These are phyloP conservation scores for Russula sp. DNA, from an alignment of 768 basidiomycete species.

Conservation along the genomic window DNA sequence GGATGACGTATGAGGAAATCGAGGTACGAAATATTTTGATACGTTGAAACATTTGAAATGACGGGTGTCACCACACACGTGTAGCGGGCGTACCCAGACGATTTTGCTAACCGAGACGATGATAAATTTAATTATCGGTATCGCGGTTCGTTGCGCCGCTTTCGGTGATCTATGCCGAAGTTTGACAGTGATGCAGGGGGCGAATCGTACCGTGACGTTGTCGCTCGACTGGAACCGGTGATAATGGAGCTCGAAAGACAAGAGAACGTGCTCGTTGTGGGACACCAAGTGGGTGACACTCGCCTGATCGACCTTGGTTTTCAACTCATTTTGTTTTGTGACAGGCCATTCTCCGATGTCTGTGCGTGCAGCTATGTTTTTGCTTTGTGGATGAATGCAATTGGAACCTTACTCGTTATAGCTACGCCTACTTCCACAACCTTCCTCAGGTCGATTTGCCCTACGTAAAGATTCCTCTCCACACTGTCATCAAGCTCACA, in stretches of 20 bases:
- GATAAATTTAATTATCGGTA: conserved; percentile 99
- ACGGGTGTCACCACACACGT: neutral
- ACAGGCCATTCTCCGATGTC: conserved; percentile 74
- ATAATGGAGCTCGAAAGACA: conserved; percentile 99
- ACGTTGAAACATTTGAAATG: neutral
- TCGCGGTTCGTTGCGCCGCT: conserved; percentile 49
- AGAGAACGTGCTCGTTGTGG: conserved; percentile 94
- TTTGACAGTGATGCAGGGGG: conserved; percentile 48
- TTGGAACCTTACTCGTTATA: conserved; percentile 35
- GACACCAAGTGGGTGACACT: conserved; percentile 68
- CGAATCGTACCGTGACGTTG: conserved; percentile 97
- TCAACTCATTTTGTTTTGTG: neutral
- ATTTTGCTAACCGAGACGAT: conserved; percentile 96
- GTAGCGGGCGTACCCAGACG: conserved; percentile 92
- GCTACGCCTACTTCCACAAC: conserved; percentile 96
- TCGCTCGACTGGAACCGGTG: conserved; percentile 90
- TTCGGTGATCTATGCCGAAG: neutral
- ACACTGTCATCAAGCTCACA: conserved; percentile 97
- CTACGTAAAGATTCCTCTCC: conserved; percentile 95
- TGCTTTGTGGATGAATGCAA: conserved; percentile 4
- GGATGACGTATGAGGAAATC: conserved; percentile 99
- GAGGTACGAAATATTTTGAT: conserved; percentile 52
- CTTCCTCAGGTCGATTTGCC: conserved; percentile 90
- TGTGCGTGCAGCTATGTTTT: conserved; percentile 44
- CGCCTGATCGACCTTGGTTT: neutral